Evolutionary conservation across 1,284 basidiomycete species (phyloP).

Genomic region (Cystobasidium pallidum): DNA sequence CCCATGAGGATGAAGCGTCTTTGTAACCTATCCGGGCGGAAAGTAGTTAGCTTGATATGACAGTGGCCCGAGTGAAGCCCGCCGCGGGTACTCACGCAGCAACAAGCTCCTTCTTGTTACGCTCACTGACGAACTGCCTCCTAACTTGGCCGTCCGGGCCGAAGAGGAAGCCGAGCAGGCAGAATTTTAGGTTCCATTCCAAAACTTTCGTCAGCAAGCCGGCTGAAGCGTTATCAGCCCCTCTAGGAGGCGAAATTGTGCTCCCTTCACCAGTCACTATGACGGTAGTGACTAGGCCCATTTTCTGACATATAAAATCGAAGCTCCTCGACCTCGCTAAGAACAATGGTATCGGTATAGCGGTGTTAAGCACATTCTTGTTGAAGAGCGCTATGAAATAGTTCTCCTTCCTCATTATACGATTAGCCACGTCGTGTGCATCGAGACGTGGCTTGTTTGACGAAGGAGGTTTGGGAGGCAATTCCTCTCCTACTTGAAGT

Average conservation of each 20-base stretch:
- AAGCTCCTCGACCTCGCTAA: slow-evolving; percentile 50
- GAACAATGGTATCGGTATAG: slow-evolving; percentile 69
- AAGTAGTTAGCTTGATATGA: neutral
- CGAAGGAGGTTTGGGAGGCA: slow-evolving; percentile 54
- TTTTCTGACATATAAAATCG: slow-evolving; percentile 41
- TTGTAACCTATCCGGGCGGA: slow-evolving; percentile 64
- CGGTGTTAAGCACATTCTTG: slow-evolving; percentile 88
- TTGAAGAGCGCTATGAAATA: slow-evolving; percentile 97
- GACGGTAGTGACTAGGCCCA: slow-evolving; percentile 51
- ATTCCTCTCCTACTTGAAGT: slow-evolving; percentile 62
- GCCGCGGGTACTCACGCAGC: slow-evolving; percentile 67
- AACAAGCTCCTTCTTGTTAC: slow-evolving; percentile 74
- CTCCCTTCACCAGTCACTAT: slow-evolving; percentile 22
- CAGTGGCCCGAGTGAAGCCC: neutral
- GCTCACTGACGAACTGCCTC: slow-evolving; percentile 84
- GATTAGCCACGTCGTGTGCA: slow-evolving; percentile 93
- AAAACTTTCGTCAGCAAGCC: slow-evolving; percentile 74
- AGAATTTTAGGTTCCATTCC: slow-evolving; percentile 95
- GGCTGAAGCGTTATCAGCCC: slow-evolving; percentile 56
- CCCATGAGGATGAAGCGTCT: slow-evolving; percentile 95
- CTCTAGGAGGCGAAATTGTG: slow-evolving; percentile 44
- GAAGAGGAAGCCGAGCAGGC: slow-evolving; percentile 91
- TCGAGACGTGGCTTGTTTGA: slow-evolving; percentile 66
- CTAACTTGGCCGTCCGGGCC: slow-evolving; percentile 82
- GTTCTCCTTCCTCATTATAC: slow-evolving; percentile 97